Evolutionary conservation across 1,284 basidiomycete genomes (phyloP).

Genomic region (Heterobasidion parviporum): DNA sequence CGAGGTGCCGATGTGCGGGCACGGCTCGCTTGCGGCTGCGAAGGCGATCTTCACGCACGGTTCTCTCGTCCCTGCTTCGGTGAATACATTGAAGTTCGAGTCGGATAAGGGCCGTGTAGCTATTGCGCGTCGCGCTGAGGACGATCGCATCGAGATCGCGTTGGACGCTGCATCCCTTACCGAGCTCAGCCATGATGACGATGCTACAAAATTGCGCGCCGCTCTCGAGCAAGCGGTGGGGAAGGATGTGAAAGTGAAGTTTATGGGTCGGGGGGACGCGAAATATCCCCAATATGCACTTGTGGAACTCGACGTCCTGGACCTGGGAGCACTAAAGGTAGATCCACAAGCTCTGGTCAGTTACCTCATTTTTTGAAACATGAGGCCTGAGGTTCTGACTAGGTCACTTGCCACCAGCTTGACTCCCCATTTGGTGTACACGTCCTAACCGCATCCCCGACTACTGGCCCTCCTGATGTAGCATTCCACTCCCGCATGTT

Average conservation of each 20-base stretch:
- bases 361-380: slow-evolving; percentile 5
- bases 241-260: slow-evolving; percentile 24
- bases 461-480: slow-evolving; percentile 21
- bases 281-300: slow-evolving; percentile 29
- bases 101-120: slow-evolving; percentile 12
- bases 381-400: slow-evolving; percentile 1
- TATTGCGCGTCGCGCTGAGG: slow-evolving; percentile 20
- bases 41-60: slow-evolving; percentile 29
- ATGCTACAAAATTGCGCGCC: slow-evolving; percentile 16
- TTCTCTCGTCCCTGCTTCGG: slow-evolving; percentile 15
- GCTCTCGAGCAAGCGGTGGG: slow-evolving; percentile 30
- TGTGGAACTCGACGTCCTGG: slow-evolving; percentile 34
- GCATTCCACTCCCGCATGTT: slow-evolving; percentile 49
- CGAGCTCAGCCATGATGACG: slow-evolving; percentile 9
- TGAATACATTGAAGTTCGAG: slow-evolving; percentile 28
- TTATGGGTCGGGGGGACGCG: slow-evolving; percentile 27
- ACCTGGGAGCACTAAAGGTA: slow-evolving; percentile 28
- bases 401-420: slow-evolving; percentile 4
- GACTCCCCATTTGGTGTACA: slow-evolving; percentile 21
- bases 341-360: slow-evolving; percentile 31
- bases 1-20: slow-evolving; percentile 39
- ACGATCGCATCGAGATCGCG: slow-evolving; percentile 31
- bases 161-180: slow-evolving; percentile 9
- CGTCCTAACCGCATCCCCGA: slow-evolving; percentile 28
- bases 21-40: slow-evolving; percentile 39